Evolutionary conservation across 2,329 filamentous ascomycete species (phyloP).

Genomic region (Amauroascus verrucosus): DNA sequence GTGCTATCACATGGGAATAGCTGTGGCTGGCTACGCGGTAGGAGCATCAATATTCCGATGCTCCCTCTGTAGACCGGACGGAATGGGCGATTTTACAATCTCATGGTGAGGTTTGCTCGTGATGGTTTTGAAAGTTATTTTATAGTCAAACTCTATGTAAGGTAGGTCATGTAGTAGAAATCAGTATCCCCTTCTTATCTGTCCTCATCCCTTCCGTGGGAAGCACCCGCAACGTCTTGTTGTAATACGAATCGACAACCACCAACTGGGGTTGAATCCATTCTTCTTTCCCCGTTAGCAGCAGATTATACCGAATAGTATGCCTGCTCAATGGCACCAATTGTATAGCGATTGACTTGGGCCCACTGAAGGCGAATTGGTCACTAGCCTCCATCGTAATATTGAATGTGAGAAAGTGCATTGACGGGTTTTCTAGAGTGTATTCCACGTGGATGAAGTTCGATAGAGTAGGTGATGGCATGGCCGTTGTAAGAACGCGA

Average conservation of each 20-base stretch:
- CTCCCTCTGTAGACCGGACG: too few species aligned
- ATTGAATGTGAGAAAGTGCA: constrained; percentile 89
- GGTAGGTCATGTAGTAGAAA: constrained; percentile 24
- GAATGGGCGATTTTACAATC: too few species aligned
- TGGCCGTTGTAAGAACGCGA: constrained; percentile 56
- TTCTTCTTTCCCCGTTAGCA: constrained; percentile 52
- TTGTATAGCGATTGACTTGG: constrained; percentile 70
- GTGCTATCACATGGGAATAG: not conserved
- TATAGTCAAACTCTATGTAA: not conserved
- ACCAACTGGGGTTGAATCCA: constrained; percentile 66
- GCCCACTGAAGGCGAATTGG: constrained; percentile 83
- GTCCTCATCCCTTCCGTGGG: constrained; percentile 58
- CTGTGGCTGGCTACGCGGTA: too few species aligned
- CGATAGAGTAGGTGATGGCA: constrained; percentile 25
- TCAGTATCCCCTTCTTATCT: constrained; percentile 44
- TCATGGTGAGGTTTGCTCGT: too few species aligned
- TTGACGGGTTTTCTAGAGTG: constrained; percentile 85
- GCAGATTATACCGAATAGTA: constrained; percentile 60
- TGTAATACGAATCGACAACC: constrained; percentile 84
- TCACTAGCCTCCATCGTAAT: constrained; percentile 86
- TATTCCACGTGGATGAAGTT: constrained; percentile 45
- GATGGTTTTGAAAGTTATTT: too few species aligned
- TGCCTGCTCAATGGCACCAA: constrained; percentile 72
- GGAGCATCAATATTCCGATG: too few species aligned
- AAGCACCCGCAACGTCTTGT: constrained; percentile 73